Base-by-base conservation (phyloP, 345 rosid species). In the Punica granatum region DNA sequence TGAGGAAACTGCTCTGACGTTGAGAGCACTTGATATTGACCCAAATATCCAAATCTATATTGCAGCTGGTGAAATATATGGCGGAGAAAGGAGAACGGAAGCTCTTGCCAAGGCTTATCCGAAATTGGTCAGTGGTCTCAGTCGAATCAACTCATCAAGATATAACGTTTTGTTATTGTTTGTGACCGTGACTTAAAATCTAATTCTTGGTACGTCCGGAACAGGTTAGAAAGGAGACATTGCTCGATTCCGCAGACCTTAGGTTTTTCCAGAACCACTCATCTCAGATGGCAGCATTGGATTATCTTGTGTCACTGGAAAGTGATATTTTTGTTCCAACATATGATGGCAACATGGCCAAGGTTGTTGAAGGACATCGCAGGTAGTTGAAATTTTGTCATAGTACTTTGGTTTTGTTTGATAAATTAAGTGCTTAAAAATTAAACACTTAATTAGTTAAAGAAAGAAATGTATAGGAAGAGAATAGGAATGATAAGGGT, bases 301-400 rank as follows among this genome's bases (percentile, higher is more conserved):
- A 95, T 79, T 92, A 95, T 77, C 97, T 92, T 31, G 97, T 95
- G 9, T 80, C 99, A 1, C 71, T 92, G 66, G 98, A 95, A 77
- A 95, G 98, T 79, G 98, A 95, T 75, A 82, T 95, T 68, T 92
- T 95, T 44, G 86, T 95, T 36, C 98, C 98, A 43, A 95, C 99
- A 1, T 95, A 90, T 74, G 92, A 90, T 67, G 99, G 99, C 59
- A 95, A 95, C 87, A 95, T 95, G 99, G 99, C 99, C 1, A 95
- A 90, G 82, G 98, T 92, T 60, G 98, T 95, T 32, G 97, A 92
- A 87, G 99, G 99, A 75, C 99, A 95, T 77, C 87, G 99, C 70
- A 88, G 98, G 99, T 93, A 77, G 10, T 69, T 56, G 15, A n/a
- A 37, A 10, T 11, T 39, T 58, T 36, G 28, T 16, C 18, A 36